Evolutionary conservation across 805 yeast species (phyloP), one percentile per base, ranked within the genome.

Genomic region (Saccharomycopsis oosterbeekiorum): DNA sequence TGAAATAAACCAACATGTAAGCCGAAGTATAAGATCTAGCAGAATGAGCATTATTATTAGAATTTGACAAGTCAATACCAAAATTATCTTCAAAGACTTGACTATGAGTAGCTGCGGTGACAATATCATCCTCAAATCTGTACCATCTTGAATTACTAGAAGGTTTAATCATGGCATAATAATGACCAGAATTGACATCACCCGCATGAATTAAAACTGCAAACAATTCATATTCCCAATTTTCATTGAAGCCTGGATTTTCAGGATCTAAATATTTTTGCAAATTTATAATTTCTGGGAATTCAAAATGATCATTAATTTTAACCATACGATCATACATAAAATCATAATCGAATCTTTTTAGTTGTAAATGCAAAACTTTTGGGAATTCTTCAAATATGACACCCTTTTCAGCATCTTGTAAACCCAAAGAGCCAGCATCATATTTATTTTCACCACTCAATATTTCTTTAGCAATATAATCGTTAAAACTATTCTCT

Each of bases 191-290:
- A 11, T 96, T 88, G 57, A 94, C 86, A 69, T 93, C 97, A 63
- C 99, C 99, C 51, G 91, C 86, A 71, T 94, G 99, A 12, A 94
- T 97, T 61, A 94, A 76, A 1, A 94, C 99, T 11, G 98, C 97
- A 72, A 93, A 97, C 29, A 94, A 75, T 59, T 83, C 84, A 71
- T 94, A 94, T 41, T 78, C 84, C 85, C 92, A 88, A 63, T 88
- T 80, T 64, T 85, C 85, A 55, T 73, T 67, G 17, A 40, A 60
- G 40, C 64, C 70, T 57, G 72, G 73, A 39, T 72, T 70, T 14
- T 75, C 74, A 51, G 82, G 83, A 62, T 88, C 94, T 64, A 93
- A 74, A 69, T 82, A 94, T 8, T 96, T 90, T 55, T 83, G 76
- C 65, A 94, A 77, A 69, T 94, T 96, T 54, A 94, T 85, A 10